Conservation (phyloP, 2,329 filamentous ascomycete genomes). For the Neopestalotiopsis rosae region DNA sequence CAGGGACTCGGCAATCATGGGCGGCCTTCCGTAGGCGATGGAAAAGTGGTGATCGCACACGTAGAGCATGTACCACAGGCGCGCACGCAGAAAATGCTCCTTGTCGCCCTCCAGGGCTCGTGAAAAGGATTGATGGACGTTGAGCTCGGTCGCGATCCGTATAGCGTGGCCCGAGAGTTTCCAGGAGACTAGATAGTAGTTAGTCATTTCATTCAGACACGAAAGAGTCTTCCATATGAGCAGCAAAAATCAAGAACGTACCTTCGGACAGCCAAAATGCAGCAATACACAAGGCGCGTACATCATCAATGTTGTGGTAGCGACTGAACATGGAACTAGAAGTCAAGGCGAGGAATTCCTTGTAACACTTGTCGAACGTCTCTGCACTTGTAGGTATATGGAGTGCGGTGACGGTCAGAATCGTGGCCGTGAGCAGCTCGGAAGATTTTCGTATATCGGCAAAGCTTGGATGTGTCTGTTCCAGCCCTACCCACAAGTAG, state of each 20-base stretch:
- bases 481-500: slow-evolving; percentile 57
- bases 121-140: slow-evolving; percentile 58
- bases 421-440: slow-evolving; percentile 59
- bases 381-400: slow-evolving; percentile 60
- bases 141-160: slow-evolving; percentile 62
- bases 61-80: slow-evolving; percentile 68
- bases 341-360: slow-evolving; percentile 61
- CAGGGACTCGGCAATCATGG: slow-evolving; percentile 24
- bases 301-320: slow-evolving; percentile 61
- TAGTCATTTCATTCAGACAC: neutral
- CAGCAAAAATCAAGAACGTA: neutral
- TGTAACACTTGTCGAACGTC: slow-evolving; percentile 59
- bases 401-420: slow-evolving; percentile 63
- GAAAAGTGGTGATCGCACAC: slow-evolving; percentile 71
- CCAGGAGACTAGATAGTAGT: slow-evolving; percentile 40
- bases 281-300: slow-evolving; percentile 64
- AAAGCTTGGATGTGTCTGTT: slow-evolving; percentile 53
- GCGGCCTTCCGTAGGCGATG: slow-evolving; percentile 55
- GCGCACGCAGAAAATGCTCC: slow-evolving; percentile 58
- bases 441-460: slow-evolving; percentile 59
- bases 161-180: slow-evolving; percentile 65
- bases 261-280: slow-evolving; percentile 67
- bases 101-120: slow-evolving; percentile 50
- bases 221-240: no score
- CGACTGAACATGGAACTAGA: slow-evolving; percentile 62